Conservation (phyloP, 75 land plant genomes). For the Sequoia sempervirens region DNA sequence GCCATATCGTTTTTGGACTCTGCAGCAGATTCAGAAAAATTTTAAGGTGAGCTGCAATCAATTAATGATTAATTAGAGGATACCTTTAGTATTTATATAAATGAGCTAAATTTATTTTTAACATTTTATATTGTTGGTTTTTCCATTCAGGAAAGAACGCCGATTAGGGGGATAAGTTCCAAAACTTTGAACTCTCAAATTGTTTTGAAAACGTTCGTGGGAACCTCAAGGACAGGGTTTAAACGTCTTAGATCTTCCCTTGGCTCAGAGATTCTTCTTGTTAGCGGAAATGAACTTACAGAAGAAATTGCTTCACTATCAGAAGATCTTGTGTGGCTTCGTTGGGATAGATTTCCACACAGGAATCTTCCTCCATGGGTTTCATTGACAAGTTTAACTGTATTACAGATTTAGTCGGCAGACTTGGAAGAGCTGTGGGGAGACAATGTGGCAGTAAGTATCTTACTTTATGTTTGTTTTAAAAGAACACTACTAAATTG, state of each 20-base stretch:
- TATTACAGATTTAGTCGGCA: neutral
- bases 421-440: neutral
- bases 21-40: neutral
- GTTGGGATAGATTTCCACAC: neutral
- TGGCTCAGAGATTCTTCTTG: neutral
- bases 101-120: too few relatives aligned
- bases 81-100: neutral
- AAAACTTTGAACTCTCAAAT: too few relatives aligned
- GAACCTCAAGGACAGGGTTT: neutral
- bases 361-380: neutral
- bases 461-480: neutral
- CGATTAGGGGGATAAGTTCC: neutral
- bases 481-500: neutral
- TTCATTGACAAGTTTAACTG: neutral
- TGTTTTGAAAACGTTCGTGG: too few relatives aligned
- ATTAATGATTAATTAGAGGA: neutral
- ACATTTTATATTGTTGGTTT: neutral
- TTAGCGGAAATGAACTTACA: neutral
- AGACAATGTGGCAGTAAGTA: neutral
- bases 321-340: neutral
- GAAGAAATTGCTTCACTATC: neutral
- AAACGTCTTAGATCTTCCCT: neutral
- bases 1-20: neutral
- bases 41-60: neutral
- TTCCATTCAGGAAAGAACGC: neutral